phyloP scores from a whole-genome alignment of 75 land plant genomes.

The Picea glauca region DNA sequence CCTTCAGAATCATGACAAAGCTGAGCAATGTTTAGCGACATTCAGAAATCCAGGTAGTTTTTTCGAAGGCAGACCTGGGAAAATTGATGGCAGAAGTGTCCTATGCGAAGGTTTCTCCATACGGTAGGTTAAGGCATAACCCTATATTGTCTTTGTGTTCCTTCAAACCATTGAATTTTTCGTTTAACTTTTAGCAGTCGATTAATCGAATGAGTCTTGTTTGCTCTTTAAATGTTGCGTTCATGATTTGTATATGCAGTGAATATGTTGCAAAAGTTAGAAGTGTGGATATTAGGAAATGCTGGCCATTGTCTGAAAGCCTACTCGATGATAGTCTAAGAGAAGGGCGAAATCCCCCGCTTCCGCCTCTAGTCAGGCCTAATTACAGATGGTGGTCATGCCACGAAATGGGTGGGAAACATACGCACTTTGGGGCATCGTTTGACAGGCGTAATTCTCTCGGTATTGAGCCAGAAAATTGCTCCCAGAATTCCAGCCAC shows the following conservation, averaged over 20 bases:
- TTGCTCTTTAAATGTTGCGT: too few relatives aligned
- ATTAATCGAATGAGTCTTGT: not conserved
- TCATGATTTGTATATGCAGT: not conserved
- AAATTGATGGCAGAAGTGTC: too few relatives aligned
- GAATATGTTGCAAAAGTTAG: constrained; percentile 1
- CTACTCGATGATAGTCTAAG: not conserved
- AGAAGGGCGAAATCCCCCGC: not conserved
- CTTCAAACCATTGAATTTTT: too few relatives aligned
- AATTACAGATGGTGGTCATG: constrained; percentile 5
- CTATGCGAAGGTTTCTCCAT: constrained; percentile 3
- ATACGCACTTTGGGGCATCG: not conserved
- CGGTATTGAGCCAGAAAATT: not conserved
- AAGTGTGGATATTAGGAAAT: constrained; percentile 1
- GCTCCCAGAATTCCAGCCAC: too few relatives aligned
- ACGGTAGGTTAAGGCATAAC: not conserved
- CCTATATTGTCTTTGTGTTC: not conserved
- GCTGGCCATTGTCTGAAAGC: constrained; percentile 1
- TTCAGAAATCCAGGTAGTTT: not conserved
- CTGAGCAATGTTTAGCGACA: not conserved
- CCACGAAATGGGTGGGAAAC: not conserved
- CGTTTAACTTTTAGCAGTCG: not conserved
- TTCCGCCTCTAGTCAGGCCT: not conserved
- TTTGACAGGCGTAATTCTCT: not conserved
- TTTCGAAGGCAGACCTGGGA: not conserved
- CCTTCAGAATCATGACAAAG: not conserved